These are phyloP conservation scores for Canariomyces notabilis DNA, from an alignment of 2,329 filamentous ascomycete genomes.

Conservation along the genomic window DNA sequence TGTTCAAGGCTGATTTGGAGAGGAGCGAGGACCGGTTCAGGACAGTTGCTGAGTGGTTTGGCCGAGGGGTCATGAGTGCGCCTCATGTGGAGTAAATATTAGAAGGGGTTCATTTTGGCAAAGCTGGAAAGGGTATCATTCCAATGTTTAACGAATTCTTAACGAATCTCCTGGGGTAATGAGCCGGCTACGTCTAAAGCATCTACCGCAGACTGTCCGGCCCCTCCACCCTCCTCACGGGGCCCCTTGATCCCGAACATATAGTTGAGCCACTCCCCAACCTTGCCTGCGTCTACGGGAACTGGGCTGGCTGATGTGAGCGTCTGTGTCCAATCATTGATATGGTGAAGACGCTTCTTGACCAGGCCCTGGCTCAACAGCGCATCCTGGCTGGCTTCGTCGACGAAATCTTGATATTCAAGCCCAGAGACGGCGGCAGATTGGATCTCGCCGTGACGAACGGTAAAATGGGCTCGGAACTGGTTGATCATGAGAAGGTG, in stretches of 20 bases:
- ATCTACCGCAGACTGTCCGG: not conserved
- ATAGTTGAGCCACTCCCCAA: conserved; percentile 29
- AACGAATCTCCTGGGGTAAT: not conserved
- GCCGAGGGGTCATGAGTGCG: conserved; percentile 77
- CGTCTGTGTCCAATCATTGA: conserved; percentile 28
- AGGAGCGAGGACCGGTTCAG: conserved; percentile 77
- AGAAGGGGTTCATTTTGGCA: not conserved
- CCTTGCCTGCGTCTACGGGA: conserved; percentile 8
- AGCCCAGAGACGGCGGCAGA: conserved; percentile 26
- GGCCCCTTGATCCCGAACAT: conserved; percentile 25
- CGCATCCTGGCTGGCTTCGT: conserved; percentile 14
- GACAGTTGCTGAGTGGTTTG: conserved; percentile 94
- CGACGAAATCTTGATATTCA: conserved; percentile 4
- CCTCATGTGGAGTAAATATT: conserved; percentile 33
- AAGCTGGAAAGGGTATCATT: not conserved
- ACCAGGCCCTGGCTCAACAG: conserved; percentile 20
- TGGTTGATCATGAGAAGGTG: conserved; percentile 1
- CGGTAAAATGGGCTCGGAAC: conserved; percentile 34
- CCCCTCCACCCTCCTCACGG: not conserved
- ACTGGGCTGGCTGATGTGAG: conserved; percentile 19
- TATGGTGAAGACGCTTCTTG: conserved; percentile 24
- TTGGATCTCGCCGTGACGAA: conserved; percentile 37
- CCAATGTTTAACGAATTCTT: not conserved
- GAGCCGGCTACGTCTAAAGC: not conserved
- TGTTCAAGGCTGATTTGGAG: conserved; percentile 78